phyloP scores from a whole-genome alignment of 2,329 filamentous ascomycete species.

The Aspergillus aculeatinus region DNA sequence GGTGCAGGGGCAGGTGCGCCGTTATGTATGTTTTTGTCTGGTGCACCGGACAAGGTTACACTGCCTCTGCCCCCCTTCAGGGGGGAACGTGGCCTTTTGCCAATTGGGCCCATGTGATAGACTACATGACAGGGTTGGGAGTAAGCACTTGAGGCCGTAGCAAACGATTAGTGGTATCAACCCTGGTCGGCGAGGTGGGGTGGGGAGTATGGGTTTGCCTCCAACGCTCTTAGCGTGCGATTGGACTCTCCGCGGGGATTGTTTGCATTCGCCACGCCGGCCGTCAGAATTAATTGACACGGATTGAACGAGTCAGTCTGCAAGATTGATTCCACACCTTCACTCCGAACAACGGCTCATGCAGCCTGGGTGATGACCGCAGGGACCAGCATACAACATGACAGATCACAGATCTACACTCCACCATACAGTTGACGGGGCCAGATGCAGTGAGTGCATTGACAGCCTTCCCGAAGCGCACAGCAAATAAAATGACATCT shows the following conservation, averaged over 20 bases:
- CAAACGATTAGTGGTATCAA: not conserved
- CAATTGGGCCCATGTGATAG: not conserved
- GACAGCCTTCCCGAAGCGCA: not conserved
- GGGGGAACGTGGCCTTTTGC: not conserved
- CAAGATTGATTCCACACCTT: not conserved
- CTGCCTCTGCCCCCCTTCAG: not conserved
- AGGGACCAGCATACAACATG: not conserved
- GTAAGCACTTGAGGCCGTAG: not conserved
- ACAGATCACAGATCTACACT: not conserved
- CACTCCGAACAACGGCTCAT: not conserved
- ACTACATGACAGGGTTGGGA: not conserved
- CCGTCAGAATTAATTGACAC: not conserved
- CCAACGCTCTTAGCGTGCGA: not conserved
- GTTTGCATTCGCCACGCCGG: too few relatives aligned
- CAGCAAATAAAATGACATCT: not conserved
- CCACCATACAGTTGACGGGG: too few relatives aligned
- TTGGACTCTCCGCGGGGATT: not conserved
- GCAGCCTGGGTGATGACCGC: not conserved
- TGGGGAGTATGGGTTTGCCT: not conserved
- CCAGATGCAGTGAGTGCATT: not conserved
- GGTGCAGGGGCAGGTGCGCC: not conserved
- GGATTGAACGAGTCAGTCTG: not conserved
- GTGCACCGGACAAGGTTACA: not conserved
- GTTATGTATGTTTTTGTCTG: not conserved
- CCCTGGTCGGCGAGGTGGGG: not conserved